Base-by-base conservation (phyloP, 805 yeast genomes). In the Candida rishiriensis region DNA sequence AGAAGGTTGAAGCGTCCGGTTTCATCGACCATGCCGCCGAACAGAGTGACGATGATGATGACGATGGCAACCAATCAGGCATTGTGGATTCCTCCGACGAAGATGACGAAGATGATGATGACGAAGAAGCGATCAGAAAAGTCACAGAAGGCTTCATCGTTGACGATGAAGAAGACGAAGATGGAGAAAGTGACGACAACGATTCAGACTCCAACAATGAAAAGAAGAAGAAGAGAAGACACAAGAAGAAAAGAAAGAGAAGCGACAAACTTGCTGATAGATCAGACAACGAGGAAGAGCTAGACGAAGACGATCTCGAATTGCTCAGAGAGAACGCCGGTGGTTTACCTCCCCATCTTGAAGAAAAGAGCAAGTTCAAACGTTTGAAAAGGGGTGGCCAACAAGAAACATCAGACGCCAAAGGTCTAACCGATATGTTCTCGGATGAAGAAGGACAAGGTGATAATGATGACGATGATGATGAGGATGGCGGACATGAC, bases 241-340 rank as follows among this genome's bases (percentile, higher is more conserved):
- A 53, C 15, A 53, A 54, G 15, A 50, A 51, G 29, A 71, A 70
- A 54, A 66, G 69, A 46, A 67, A 70, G 65, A 62, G 72, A 59
- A 61, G 70, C 59, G 62, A 72, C 63, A 65, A 53, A 28, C 49
- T 58, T 15, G 59, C 54, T 34, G 40, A 45, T 11, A 49, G 53
- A 29, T 49, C 51, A 21, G 72, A 71, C 9, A 78, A 73, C 35
- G 76, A 76, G 38, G 89, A 81, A 51, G 85, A 80, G 41, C 73
- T 93, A 41, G 97, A 93, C 59, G 97, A 91, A 64, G 99, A 93
- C 66, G 99, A 93, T 64, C 75, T 93, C 56, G 98, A 91, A 53
- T 75, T 93, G 37, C 72, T 93, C 44, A 76, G 89, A 78, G 98
- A 90, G 66, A 90, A 88, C 62, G 79, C 93, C 0, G 97, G 97